Evolutionary conservation across 805 yeast species (phyloP), one percentile per base, ranked within the genome.

Genomic region (Yarrowia osloensis): DNA sequence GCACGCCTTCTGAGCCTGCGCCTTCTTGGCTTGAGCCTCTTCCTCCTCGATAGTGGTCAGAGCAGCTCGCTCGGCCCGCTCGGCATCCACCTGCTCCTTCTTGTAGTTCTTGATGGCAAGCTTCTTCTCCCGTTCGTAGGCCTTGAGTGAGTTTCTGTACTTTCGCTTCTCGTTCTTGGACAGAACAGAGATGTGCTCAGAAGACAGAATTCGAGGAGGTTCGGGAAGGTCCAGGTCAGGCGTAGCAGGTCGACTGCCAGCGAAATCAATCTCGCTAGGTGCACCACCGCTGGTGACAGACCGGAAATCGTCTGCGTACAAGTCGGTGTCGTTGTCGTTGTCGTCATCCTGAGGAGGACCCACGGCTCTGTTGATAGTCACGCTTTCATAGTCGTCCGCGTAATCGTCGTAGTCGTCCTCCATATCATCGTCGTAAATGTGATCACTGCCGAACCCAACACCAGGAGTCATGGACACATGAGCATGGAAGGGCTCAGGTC

Each of bases 221-320:
- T 50, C 66, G 11, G 29, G 52, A 13, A 37, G 42, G 40, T 37
- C 63, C 22, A 28, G 47, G 31, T 39, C 42, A 31, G 66, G 62
- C 1, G 42, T 65, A 9, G 65, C 66, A 35, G 66, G 66, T 22
- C 46, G 66, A 35, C 68, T 66, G 17, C 55, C 50, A n/a, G 35
- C 46, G 13, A 35, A 42, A 26, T 63, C 62, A 19, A 46, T 57
- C 33, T 63, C 67, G 24, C 55, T 66, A 13, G 55, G 67, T 6
- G 33, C 37, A 12, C 46, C 55, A 22, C 44, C 55, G 28, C 44
- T 47, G 42, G 35, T 57, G 17, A 39, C 39, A 29, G 54, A 54
- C 11, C 50, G 66, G 21, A 61, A 21, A 55, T 65, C 66, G 37
- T 61, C 52, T 4, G 28, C 49, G 21, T 19, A 28, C n/a, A 22